These are phyloP conservation scores for Plasmopara viticola DNA, from an alignment of 352 stramenopile genomes.

Conservation along the genomic window DNA sequence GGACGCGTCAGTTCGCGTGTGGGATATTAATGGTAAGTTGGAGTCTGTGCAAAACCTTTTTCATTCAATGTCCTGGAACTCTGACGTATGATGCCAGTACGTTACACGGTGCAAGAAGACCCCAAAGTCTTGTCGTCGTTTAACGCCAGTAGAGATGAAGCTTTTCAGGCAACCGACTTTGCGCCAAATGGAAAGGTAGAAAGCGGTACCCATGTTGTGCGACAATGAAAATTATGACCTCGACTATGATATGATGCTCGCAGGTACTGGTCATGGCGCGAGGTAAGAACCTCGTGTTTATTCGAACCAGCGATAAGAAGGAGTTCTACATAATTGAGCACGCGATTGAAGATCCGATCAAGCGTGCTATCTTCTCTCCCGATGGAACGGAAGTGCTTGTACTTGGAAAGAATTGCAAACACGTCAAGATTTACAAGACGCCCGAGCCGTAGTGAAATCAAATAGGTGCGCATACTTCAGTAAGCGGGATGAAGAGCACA, in stretches of 20 bases:
- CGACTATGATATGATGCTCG: not conserved
- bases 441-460: constrained; percentile 25
- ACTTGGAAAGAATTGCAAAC: constrained; percentile 54
- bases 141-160: constrained; percentile 41
- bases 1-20: constrained; percentile 65
- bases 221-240: not conserved
- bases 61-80: too few relatives aligned
- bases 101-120: constrained; percentile 73
- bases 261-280: constrained; percentile 55
- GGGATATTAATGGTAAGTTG: constrained; percentile 72
- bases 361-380: constrained; percentile 55
- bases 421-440: constrained; percentile 64
- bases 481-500: too few relatives aligned
- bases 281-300: constrained; percentile 52
- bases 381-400: constrained; percentile 60
- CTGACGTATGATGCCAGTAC: constrained; percentile 27
- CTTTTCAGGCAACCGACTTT: constrained; percentile 57
- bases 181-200: constrained; percentile 61
- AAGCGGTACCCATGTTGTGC: not conserved
- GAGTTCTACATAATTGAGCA: constrained; percentile 48
- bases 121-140: constrained; percentile 64
- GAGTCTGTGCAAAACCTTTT: not conserved
- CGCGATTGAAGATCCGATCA: constrained; percentile 57
- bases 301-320: constrained; percentile 40
- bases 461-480: not conserved